phyloP scores from a whole-genome alignment of 768 basidiomycete species.

The Russula dissimulans region DNA sequence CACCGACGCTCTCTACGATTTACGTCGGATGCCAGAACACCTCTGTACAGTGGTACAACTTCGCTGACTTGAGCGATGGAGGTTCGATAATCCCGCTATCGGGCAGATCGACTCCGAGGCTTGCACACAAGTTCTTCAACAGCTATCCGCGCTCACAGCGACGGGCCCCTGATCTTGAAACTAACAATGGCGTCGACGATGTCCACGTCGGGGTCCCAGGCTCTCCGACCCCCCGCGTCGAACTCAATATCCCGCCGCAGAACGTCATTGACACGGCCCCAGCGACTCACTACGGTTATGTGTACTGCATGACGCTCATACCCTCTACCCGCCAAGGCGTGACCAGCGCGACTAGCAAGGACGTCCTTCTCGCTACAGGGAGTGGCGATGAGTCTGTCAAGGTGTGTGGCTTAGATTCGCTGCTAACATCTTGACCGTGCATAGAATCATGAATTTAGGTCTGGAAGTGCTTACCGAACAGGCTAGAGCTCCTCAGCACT shows the following conservation, averaged over 20 bases:
- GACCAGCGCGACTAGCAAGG: conserved; percentile 23
- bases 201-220: conserved; percentile 21
- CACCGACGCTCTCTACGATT: conserved; percentile 52
- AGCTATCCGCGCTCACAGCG: conserved; percentile 71
- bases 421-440: neutral
- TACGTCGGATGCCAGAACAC: conserved; percentile 92
- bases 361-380: conserved; percentile 63
- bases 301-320: conserved; percentile 68
- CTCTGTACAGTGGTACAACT: conserved; percentile 82
- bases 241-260: conserved; percentile 47
- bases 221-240: conserved; percentile 27
- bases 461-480: conserved; percentile 48
- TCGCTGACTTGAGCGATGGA: conserved; percentile 26
- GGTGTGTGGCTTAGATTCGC: conserved; percentile 30
- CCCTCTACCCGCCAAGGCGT: conserved; percentile 34
- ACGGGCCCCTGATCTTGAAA: conserved; percentile 56
- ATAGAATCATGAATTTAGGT: conserved; percentile 33
- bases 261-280: conserved; percentile 75
- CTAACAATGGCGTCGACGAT: conserved; percentile 41
- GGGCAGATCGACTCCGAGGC: conserved; percentile 28
- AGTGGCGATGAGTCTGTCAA: conserved; percentile 90
- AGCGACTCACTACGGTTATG: conserved; percentile 71
- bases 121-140: conserved; percentile 86
- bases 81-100: conserved; percentile 12
- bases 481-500: conserved; percentile 47